Base-by-base conservation (phyloP, 257 asterid species). In the Penstemon eatonii region DNA sequence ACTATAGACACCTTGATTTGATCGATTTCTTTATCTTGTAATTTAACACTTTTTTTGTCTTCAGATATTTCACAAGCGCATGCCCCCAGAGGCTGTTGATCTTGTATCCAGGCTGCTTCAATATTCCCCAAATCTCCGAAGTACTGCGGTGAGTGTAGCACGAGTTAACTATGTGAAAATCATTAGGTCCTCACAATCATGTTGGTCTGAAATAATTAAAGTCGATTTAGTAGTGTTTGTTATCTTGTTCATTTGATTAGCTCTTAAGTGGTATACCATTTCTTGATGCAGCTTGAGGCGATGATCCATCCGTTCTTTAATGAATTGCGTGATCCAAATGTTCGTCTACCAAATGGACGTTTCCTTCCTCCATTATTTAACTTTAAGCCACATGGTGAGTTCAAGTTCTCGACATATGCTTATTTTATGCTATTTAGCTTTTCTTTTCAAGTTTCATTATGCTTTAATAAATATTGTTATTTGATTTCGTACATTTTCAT, bases 21-120 rank as follows among this genome's bases (percentile, higher is more conserved):
- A 11, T 52, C 45, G 5, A 38, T 43, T 25, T 49, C 44, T 58
- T 38, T 55, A 52, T 38, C 33, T 40, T 12, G 4, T 78, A 33
- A 56, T 69, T 59, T 66, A 66, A 56, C 63, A 72, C 15, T 41
- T 18, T 45, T 61, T 63, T 52, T 37, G 25, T 60, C 60, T 71
- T 46, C 78, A 88, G 95, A 82, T 88, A 59, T 86, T 88, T 74
- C 89, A 88, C 81, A 88, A 85, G 76, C 79, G 90, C 69, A 82
- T 76, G 82, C 90, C 92, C 38, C 87, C 92, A 6, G 95, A 88
- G 64, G 92, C 92, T 43, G 85, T 86, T 36, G 95, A 88, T 79
- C 90, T 88, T 57, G 86, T 84, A 18, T 88, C 95, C 54, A 76
- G 90, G 84, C 81, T 88, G 38, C 82, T 88, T 52, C 95, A 88